Conservation (phyloP, 352 stramenopile species). For the Phytophthora sp. region DNA sequence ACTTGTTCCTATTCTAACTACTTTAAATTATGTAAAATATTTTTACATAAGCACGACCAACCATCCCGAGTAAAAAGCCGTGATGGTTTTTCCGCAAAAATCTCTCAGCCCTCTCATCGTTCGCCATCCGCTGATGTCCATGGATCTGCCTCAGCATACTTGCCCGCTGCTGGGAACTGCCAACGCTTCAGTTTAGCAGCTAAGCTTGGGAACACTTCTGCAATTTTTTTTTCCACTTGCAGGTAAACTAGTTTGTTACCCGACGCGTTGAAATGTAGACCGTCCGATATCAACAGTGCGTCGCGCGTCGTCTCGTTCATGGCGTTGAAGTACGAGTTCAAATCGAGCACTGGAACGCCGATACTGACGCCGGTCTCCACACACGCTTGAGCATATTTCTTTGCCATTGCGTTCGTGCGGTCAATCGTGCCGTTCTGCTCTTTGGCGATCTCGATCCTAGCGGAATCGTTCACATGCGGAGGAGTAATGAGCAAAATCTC, state of each 20-base stretch:
- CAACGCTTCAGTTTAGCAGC: background rate
- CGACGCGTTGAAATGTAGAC: conserved; percentile 49
- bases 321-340: conserved; percentile 53
- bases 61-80: too few species aligned
- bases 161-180: conserved; percentile 22
- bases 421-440: conserved; percentile 23
- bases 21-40: background rate
- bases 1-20: background rate
- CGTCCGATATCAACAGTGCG: conserved; percentile 42
- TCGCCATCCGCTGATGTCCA: conserved; percentile 13
- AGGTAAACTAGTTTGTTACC: conserved; percentile 39
- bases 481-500: conserved; percentile 53
- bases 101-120: background rate
- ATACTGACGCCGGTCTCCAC: conserved; percentile 30
- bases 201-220: conserved; percentile 18
- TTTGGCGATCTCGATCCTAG: conserved; percentile 14
- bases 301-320: conserved; percentile 40
- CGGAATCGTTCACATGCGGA: conserved; percentile 20
- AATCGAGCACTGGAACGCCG: conserved; percentile 42
- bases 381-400: conserved; percentile 49
- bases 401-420: conserved; percentile 16
- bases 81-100: too few species aligned
- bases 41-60: too few species aligned
- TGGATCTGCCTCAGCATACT: conserved; percentile 8
- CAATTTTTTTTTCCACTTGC: conserved; percentile 42